Evolutionary conservation across 306 rosid genomes (phyloP).

Genomic region (Abrus precatorius): DNA sequence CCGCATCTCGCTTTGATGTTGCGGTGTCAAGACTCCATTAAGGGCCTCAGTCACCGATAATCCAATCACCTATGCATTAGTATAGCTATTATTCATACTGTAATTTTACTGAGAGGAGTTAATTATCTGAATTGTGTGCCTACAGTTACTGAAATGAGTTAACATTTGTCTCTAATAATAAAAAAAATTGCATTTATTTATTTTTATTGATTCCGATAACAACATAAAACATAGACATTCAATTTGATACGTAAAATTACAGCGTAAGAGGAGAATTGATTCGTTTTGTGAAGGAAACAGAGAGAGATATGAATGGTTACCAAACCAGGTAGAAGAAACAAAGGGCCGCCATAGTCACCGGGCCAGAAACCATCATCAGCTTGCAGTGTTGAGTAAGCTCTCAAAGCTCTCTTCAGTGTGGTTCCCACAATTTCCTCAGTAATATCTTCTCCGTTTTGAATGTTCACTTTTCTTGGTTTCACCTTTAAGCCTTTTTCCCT

Average conservation of each 20-base stretch:
- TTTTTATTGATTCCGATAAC: too few species aligned
- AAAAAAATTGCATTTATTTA: too few species aligned
- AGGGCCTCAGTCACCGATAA: conserved; percentile 64
- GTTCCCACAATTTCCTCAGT: conserved; percentile 46
- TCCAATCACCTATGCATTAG: conserved; percentile 66
- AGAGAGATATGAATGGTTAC: conserved; percentile 41
- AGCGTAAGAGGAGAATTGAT: not conserved
- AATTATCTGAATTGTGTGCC: too few species aligned
- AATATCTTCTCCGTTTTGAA: conserved; percentile 42
- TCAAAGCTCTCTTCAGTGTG: conserved; percentile 62
- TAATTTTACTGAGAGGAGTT: too few species aligned
- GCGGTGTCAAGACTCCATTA: conserved; percentile 39
- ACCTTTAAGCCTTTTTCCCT: conserved; percentile 47
- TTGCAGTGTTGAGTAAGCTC: conserved; percentile 63
- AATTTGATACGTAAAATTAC: too few species aligned
- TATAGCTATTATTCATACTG: too few species aligned
- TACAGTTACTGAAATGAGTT: too few species aligned
- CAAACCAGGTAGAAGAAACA: conserved; percentile 81
- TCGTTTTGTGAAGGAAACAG: not conserved
- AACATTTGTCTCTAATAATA: too few species aligned
- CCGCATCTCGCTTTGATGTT: conserved; percentile 67
- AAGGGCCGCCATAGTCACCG: conserved; percentile 77
- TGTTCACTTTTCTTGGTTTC: conserved; percentile 7
- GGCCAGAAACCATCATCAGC: conserved; percentile 84
- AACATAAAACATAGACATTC: too few species aligned